Evolutionary conservation across 352 stramenopile genomes (phyloP).

Genomic region (Phytopythium montanum): DNA sequence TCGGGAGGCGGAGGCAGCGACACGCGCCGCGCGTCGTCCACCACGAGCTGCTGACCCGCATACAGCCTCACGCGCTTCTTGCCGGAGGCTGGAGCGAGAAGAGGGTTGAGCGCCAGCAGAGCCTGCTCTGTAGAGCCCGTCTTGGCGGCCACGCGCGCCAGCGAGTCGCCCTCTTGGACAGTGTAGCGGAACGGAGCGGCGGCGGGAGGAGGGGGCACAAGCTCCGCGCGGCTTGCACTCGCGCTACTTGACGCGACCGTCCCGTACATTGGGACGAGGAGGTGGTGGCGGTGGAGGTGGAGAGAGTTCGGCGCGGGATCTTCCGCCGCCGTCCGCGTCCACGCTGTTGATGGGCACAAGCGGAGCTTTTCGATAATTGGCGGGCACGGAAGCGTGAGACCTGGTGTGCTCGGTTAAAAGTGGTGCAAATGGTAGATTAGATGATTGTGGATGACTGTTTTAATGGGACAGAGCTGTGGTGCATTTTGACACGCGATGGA

Average conservation of each 20-base stretch:
- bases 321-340: background rate
- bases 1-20: conserved; percentile 73
- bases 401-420: background rate
- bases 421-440: background rate
- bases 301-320: background rate
- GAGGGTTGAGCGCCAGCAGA: conserved; percentile 66
- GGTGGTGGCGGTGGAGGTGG: background rate
- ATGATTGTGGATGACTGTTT: background rate
- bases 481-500: conserved; percentile 1
- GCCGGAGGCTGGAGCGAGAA: conserved; percentile 25
- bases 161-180: conserved; percentile 58
- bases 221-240: conserved; percentile 20
- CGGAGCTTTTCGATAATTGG: conserved; percentile 8
- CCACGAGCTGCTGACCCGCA: conserved; percentile 66
- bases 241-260: conserved; percentile 28
- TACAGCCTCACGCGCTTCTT: conserved; percentile 50
- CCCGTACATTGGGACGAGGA: conserved; percentile 28
- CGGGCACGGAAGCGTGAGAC: background rate
- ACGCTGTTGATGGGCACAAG: background rate
- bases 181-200: conserved; percentile 71
- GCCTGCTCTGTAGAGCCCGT: conserved; percentile 50
- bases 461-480: background rate
- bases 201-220: conserved; percentile 21
- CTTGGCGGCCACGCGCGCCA: conserved; percentile 61
- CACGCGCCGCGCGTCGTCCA: conserved; percentile 63